Evolutionary conservation across 495 filamentous ascomycete species (phyloP).

Genomic region (Lineolata rhizophorae): DNA sequence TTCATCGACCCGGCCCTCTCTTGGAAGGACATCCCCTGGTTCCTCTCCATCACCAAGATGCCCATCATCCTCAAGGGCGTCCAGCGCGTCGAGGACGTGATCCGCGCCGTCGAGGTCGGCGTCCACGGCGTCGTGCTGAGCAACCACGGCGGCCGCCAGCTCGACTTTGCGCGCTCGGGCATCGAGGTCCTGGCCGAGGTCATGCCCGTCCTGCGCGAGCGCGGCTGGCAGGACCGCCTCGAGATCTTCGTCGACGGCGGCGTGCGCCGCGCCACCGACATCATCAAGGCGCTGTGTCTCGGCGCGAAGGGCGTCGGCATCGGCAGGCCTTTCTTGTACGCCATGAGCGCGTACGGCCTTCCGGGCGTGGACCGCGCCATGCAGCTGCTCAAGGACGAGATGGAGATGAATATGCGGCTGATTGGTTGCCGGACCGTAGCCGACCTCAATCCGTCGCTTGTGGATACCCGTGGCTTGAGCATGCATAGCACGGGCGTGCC

Average conservation of each 20-base stretch:
- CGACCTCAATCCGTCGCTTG: conserved; percentile 53
- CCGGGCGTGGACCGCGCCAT: conserved; percentile 79
- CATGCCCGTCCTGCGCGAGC: conserved; percentile 74
- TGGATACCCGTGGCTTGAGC: conserved; percentile 53
- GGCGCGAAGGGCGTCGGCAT: conserved; percentile 89
- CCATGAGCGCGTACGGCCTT: conserved; percentile 84
- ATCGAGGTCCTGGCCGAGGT: conserved; percentile 90
- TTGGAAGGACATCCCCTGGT: conserved; percentile 95
- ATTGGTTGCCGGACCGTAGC: conserved; percentile 55
- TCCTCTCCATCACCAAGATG: conserved; percentile 80
- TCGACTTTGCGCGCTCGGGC: conserved; percentile 78
- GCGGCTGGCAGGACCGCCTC: conserved; percentile 61
- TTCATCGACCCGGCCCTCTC: conserved; percentile 86
- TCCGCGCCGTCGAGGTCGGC: conserved; percentile 60
- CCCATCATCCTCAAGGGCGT: conserved; percentile 94
- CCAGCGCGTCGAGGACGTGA: conserved; percentile 84
- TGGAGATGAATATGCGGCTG: conserved; percentile 97
- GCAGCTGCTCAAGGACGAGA: conserved; percentile 90
- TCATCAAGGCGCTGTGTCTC: conserved; percentile 85
- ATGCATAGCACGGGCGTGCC: conserved; percentile 47
- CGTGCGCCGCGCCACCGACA: conserved; percentile 75
- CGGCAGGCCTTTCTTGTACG: conserved; percentile 82
- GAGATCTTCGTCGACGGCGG: conserved; percentile 89
- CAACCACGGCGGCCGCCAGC: conserved; percentile 94
- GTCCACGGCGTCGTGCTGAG: conserved; percentile 87